These are phyloP conservation scores for Homolaphlyctis polyrhiza DNA, from an alignment of 371 early-diverging fungal species.

Conservation along the genomic window DNA sequence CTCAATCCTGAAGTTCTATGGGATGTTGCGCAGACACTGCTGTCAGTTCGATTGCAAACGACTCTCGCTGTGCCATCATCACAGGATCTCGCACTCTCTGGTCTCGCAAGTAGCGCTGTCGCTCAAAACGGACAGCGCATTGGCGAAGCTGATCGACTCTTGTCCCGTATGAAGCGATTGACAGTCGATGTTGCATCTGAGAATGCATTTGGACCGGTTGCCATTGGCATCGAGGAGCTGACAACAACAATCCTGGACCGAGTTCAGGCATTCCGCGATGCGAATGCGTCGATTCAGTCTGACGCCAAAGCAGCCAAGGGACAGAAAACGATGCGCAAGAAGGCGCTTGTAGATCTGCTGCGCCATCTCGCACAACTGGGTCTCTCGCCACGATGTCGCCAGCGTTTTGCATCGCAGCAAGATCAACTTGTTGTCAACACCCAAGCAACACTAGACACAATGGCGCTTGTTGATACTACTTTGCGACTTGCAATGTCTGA, in stretches of 20 bases:
- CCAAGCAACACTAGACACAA: constrained; percentile 9
- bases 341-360: constrained; percentile 81
- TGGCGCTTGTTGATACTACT: not conserved
- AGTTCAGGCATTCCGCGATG: constrained; percentile 59
- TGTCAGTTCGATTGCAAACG: no score
- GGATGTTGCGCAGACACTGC: not conserved
- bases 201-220: not conserved
- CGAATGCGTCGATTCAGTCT: constrained; percentile 58
- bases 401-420: constrained; percentile 15
- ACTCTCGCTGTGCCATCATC: no score
- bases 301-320: constrained; percentile 46
- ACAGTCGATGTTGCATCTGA: not conserved
- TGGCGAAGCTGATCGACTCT: constrained; percentile 8
- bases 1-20: not conserved
- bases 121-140: not conserved
- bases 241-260: constrained; percentile 21
- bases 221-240: constrained; percentile 27
- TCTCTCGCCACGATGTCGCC: constrained; percentile 53
- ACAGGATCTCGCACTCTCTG: no score
- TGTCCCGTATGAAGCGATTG: constrained; percentile 7
- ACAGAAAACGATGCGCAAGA: constrained; percentile 77
- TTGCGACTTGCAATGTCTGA: not conserved
- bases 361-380: constrained; percentile 78
- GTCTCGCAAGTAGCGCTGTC: no score
- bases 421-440: constrained; percentile 19